Base-by-base conservation (phyloP, 139 green algal genomes). In the Haematococcus sp. region DNA sequence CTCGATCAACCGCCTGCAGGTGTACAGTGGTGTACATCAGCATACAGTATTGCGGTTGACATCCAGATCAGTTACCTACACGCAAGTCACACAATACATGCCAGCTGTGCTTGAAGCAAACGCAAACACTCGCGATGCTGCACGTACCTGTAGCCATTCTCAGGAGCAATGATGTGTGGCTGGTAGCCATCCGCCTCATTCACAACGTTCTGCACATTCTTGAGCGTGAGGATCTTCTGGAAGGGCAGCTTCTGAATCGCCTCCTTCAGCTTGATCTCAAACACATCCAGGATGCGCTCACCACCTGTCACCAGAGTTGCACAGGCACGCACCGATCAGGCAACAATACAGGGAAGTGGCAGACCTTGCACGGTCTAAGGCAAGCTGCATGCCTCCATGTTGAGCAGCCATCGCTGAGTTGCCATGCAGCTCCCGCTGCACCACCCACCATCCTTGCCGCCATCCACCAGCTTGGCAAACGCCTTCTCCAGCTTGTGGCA, bases 111-210 rank as follows among this genome's bases (percentile, higher is more conserved):
- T n/a, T n/a, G n/a, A n/a, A n/a, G n/a, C n/a, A n/a, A n/a, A n/a
- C n/a, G n/a, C n/a, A n/a, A n/a, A n/a, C n/a, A n/a, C n/a, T n/a
- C n/a, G n/a, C n/a, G n/a, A n/a, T n/a, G n/a, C n/a, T n/a, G n/a
- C n/a, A 95, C 81, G 1, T 90, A 83, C 16, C 92, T 76, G 88
- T 98, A 98, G 17, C 95, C 95, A 71, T 92, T 90, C 84, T 98
- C 95, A 58, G 95, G 94, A 17, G 95, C 95, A 49, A 98, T 95
- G 70, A 98, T 90, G 85, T 98, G 94, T 11, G 94, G 94, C 86
- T 98, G 94, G 86, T 97, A 97, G 25, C 94, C 94, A 75, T 98
- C 95, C 1, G 95, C 93, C 82, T 98, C 89, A 73, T 94, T 92
- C 71, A 97, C 71, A 59, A 76, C 75, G 15, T 76, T 63, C 69